phyloP scores from a whole-genome alignment of 352 stramenopile species.

The Globisporangium mamillatum region DNA sequence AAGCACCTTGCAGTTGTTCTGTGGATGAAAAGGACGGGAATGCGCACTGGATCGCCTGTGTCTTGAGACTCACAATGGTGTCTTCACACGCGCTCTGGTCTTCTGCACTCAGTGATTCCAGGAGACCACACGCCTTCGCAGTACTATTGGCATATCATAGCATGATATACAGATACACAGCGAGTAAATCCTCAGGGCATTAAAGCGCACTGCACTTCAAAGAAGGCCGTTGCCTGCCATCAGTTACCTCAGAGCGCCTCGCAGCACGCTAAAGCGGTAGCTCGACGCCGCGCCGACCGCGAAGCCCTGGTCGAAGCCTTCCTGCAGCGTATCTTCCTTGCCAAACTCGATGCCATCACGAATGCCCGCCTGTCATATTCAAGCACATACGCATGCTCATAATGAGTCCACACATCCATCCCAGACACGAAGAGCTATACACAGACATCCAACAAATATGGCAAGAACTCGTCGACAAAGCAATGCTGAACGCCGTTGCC shows the following conservation, averaged over 20 bases:
- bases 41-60: conserved; percentile 13
- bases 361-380: conserved; percentile 41
- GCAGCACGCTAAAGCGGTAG: conserved; percentile 47
- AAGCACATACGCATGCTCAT: neutral
- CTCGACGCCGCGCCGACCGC: conserved; percentile 25
- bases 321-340: conserved; percentile 68
- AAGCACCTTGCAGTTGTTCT: neutral
- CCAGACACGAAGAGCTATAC: neutral
- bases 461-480: neutral
- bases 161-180: neutral
- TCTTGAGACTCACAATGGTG: neutral
- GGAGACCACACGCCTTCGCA: conserved; percentile 7
- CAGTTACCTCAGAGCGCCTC: conserved; percentile 39
- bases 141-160: conserved; percentile 4
- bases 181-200: neutral
- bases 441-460: conserved; percentile 5
- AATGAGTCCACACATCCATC: neutral
- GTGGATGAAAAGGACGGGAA: neutral
- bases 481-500: neutral
- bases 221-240: neutral
- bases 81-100: neutral
- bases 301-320: conserved; percentile 70
- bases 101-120: neutral
- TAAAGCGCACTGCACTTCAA: neutral
- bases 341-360: conserved; percentile 66